Base-by-base conservation (phyloP, 495 filamentous ascomycete species). In the Tuber borchii region DNA sequence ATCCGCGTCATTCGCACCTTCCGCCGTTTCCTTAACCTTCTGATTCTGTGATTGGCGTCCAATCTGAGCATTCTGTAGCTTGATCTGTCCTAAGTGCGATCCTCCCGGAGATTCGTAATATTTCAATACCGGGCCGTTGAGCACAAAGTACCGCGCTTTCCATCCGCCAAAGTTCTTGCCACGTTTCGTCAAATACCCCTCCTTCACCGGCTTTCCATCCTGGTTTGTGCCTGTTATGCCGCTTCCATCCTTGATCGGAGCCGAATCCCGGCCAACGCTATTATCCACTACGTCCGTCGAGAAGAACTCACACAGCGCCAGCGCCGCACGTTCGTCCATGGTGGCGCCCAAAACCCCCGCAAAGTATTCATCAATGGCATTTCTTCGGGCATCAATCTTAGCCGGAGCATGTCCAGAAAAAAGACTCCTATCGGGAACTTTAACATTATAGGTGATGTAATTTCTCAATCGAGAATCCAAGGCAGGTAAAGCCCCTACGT, bases 161-260 rank as follows among this genome's bases (percentile, higher is more conserved):
- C 95, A 99, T n/a, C 95, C 95, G 39, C 95, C 95, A 84, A 98
- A 98, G 79, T 97, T 97, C 86, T 99, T 99, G 40, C 95, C 95
- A 74, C 92, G 87, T 85, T 99, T 99, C 10, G 95, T 97, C 44
- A 99, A 86, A 86, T 97, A 98, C 22, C 95, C 95, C 82, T 91
- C 93, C 81, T 94, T 95, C 77, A 90, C 86, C 1, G 91, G 89
- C 48, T 74, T 78, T 45, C 75, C 72, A 31, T 48, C 45, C 45
- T 73, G 76, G 26, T 74, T 40, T 16, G 73, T 75, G 43, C 76
- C 73, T 14, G 74, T 46, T 34, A 75, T 75, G 31, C 78, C 75
- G 31, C 72, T 71, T 2, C 74, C 76, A 42, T 83, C 81, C n/a
- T 79, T 77, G 42, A 79, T 74, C 20, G 75, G 69, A 22, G 74